Evolutionary conservation across 1,284 basidiomycete genomes (phyloP), one percentile per base, ranked within the genome.

Genomic region (Austropuccinia psidii): DNA sequence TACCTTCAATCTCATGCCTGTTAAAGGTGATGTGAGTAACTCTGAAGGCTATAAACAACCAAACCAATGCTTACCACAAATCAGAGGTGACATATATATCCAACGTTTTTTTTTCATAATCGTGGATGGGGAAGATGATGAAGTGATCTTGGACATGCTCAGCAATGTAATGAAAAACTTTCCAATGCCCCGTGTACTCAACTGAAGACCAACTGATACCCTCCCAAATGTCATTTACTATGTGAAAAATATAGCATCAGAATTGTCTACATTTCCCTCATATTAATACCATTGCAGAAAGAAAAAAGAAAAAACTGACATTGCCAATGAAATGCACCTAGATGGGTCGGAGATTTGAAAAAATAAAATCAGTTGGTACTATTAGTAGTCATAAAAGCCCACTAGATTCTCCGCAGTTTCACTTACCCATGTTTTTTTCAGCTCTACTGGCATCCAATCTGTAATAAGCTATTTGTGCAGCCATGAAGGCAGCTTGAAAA

Each of bases 181-280:
- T 87, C 87, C 86, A 87, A 37, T 86, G 78, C 1, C 86, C 86
- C 1, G 84, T 85, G 76, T 86, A 86, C 77, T 88, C 86, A 77
- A 87, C 83, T 41, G 83, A 82, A 6, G 85, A 83, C 86, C 86
- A 87, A 76, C 83, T 85, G 33, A 84, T 83, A 31, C 85, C 86
- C 77, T 87, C 85, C 86, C 87, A 88, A 58, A 88, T 85, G 78
- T 87, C 87, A 77, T 88, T 88, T 67, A 87, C 81, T 79, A 15
- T 21, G 27, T 29, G 24, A 58, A 55, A 33, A 55, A 4, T 27
- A 21, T 13, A 41, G 31, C 29, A 19, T 29, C 31, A 52, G n/a
- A 45, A 64, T 1, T 24, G 7, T 27, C 6, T 1, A 39, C 24
- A 41, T 60, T 41, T 13, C 19, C n/a, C 6, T 41, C 15, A 50